A percentile compares a stretch with the other conserved stretches of the same genome.
Conservation (phyloP, 805 yeast species). For the Wickerhamomyces chaumierensis region DNA sequence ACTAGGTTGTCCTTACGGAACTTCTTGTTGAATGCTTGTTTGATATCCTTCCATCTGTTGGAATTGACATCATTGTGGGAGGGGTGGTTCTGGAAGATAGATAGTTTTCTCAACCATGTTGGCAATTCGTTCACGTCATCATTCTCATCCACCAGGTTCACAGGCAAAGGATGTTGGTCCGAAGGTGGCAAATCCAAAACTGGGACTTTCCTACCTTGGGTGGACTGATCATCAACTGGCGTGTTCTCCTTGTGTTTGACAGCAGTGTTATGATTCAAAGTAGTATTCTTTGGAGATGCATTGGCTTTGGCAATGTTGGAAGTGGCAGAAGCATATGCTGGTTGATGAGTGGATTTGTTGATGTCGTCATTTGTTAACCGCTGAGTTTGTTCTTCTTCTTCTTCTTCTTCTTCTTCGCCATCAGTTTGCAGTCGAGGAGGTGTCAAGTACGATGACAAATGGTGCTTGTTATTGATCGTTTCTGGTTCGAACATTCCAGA, state of each 20-base stretch:
- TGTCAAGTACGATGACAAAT: no score
- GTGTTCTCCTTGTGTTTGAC: no score
- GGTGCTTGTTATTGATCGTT: neutral
- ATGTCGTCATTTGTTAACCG: neutral
- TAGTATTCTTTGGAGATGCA: no score
- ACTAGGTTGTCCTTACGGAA: slow-evolving; percentile 1
- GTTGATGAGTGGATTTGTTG: no score
- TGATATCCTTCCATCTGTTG: slow-evolving; percentile 17
- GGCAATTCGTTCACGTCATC: slow-evolving; percentile 9
- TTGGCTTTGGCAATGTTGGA: no score
- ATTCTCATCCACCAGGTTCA: neutral
- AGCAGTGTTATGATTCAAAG: no score
- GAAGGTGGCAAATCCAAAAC: neutral
- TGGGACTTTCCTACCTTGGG: no score
- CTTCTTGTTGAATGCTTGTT: slow-evolving; percentile 16
- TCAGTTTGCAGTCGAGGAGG: no score
- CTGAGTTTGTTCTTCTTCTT: neutral
- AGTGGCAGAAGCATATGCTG: no score
- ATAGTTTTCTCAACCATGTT: slow-evolving; percentile 16
- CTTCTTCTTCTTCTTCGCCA: neutral
- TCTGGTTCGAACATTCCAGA: neutral
- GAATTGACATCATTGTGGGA: slow-evolving; percentile 3
- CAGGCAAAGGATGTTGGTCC: neutral
- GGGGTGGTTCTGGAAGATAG: slow-evolving; percentile 7
- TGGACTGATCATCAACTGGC: no score